A percentile compares a stretch with the other conserved stretches of the same genome.
These are phyloP conservation scores for Physaria fendleri DNA, from an alignment of 345 rosid genomes.

Conservation along the genomic window DNA sequence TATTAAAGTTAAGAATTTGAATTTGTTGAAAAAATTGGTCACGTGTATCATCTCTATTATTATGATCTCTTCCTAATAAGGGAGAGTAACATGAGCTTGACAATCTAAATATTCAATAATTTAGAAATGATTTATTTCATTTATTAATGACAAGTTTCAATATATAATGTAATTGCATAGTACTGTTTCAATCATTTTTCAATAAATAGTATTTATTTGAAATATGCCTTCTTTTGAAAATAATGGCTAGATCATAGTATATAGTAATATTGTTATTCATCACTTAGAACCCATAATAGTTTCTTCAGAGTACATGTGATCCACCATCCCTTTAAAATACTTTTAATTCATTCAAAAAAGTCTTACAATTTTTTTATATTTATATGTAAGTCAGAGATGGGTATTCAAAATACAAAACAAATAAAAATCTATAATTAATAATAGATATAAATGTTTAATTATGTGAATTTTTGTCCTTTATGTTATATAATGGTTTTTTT, in stretches of 20 bases:
- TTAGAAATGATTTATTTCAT: conserved; percentile 4
- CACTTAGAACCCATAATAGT: conserved; percentile 13
- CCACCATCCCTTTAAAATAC: conserved; percentile 23
- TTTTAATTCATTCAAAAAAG: not conserved
- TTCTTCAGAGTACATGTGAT: conserved; percentile 25
- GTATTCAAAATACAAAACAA: not conserved
- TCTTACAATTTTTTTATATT: not conserved
- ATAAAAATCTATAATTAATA: too few relatives aligned
- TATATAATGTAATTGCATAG: not conserved
- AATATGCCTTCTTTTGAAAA: not conserved
- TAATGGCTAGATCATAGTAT: conserved; percentile 1
- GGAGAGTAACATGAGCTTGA: conserved; percentile 30
- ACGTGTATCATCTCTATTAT: conserved; percentile 24
- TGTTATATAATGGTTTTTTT: not conserved
- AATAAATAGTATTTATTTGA: not conserved
- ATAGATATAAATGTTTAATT: not conserved
- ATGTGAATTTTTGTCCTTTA: not conserved
- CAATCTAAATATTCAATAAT: conserved; percentile 25
- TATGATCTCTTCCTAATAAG: conserved; percentile 21
- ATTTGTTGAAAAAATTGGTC: conserved; percentile 6
- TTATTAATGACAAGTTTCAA: not conserved
- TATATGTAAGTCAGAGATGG: conserved; percentile 3
- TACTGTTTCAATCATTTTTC: conserved; percentile 13
- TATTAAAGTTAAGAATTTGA: too few relatives aligned
- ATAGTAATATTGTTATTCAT: conserved; percentile 4